Evolutionary conservation across 495 filamentous ascomycete genomes (phyloP), one percentile per base, ranked within the genome.

Genomic region (Copromyces sp.): DNA sequence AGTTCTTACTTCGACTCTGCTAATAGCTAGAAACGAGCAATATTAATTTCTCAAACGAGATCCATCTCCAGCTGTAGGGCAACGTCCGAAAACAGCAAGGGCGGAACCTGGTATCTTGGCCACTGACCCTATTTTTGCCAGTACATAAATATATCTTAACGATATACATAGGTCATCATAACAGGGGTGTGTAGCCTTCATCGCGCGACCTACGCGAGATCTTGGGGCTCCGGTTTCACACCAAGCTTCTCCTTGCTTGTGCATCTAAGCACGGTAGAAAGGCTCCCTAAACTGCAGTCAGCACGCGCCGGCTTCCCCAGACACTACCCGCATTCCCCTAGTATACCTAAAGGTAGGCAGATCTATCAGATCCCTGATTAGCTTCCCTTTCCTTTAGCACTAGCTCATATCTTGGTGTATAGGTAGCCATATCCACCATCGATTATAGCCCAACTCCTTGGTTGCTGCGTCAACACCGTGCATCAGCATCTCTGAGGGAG

Each of bases 81-180:
- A 75, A 73, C 74, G 79, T 78, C 80, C 80, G 79, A 80, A 81
- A 81, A 81, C 77, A 81, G 78, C 70, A 77, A 73, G 74, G 73
- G 79, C 76, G 76, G 78, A 74, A 79, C 70, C 73, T 76, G 75
- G 73, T 76, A 72, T 35, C 73, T 73, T 75, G 71, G 45, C 80
- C 76, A 77, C 76, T 71, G 68, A 76, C 76, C 70, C 71, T 77
- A 79, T 73, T 75, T 65, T 35, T 73, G 35, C 75, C 72, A 75
- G 70, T 47, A 79, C 77, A 77, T 77, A 70, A 69, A 72, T 74
- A 77, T 75, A 61, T 72, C 73, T 76, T 73, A 73, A 77, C 76
- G 77, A 79, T 75, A 77, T 76, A 74, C 80, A 76, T 70, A 77
- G 53, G 29, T 14, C 17, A 65, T 17, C 32, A 81, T 76, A 76